phyloP scores from a whole-genome alignment of 2,329 filamentous ascomycete species.

The Xylariaceae sp. region DNA sequence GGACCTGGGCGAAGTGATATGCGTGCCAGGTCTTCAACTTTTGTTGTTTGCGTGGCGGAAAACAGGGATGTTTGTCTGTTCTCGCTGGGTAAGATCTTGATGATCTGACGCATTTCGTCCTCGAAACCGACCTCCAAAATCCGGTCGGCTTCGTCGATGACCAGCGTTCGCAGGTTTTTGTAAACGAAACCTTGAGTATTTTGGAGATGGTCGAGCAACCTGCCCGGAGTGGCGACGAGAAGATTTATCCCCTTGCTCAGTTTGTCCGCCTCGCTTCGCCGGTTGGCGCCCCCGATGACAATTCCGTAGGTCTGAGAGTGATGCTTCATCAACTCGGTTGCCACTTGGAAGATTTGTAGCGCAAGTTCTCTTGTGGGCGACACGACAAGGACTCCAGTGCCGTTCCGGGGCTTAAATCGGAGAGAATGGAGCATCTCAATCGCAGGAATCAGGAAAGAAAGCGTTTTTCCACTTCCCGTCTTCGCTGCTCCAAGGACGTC shows the following conservation, averaged over 20 bases:
- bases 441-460: slow-evolving; percentile 90
- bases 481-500: slow-evolving; percentile 95
- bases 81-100: slow-evolving; percentile 86
- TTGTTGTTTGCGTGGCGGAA: slow-evolving; percentile 96
- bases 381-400: slow-evolving; percentile 85
- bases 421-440: slow-evolving; percentile 88
- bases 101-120: slow-evolving; percentile 94
- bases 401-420: slow-evolving; percentile 86
- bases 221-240: slow-evolving; percentile 87
- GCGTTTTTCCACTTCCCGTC: slow-evolving; percentile 87
- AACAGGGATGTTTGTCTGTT: slow-evolving; percentile 96
- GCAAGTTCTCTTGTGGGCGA: slow-evolving; percentile 92
- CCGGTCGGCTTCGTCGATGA: slow-evolving; percentile 95
- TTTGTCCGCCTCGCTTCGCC: slow-evolving; percentile 88
- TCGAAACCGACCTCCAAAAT: slow-evolving; percentile 98
- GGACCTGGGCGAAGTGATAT: slow-evolving; percentile 90
- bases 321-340: slow-evolving; percentile 80
- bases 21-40: slow-evolving; percentile 92
- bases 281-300: slow-evolving; percentile 91
- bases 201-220: slow-evolving; percentile 88
- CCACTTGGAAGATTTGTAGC: slow-evolving; percentile 93
- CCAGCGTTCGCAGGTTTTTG: slow-evolving; percentile 64
- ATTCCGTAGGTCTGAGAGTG: slow-evolving; percentile 96
- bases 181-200: slow-evolving; percentile 78
- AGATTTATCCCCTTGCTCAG: slow-evolving; percentile 91